Percentiles rank a stretch among this genome's conserved stretches.
Conservation (phyloP, 345 rosid species). For the Gossypium arboreum region DNA sequence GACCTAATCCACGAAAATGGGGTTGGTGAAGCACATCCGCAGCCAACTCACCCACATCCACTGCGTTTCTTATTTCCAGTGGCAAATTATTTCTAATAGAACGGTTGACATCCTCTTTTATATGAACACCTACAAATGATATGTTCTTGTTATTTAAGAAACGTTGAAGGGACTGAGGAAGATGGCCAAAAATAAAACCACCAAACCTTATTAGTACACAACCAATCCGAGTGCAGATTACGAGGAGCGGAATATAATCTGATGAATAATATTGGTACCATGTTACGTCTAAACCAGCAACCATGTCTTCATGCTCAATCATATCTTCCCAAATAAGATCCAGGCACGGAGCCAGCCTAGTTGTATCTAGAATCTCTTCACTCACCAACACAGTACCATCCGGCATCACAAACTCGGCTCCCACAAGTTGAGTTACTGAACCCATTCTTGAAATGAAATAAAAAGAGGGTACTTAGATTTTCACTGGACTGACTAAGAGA, state of each 20-base stretch:
- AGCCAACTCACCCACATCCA: background rate
- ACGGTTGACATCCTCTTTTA: too few relatives aligned
- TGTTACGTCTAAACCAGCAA: background rate
- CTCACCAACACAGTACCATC: background rate
- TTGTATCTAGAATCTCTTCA: background rate
- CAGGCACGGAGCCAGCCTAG: accelerated
- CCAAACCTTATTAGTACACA: background rate
- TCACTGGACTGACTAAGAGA: background rate
- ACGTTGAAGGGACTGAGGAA: too few relatives aligned
- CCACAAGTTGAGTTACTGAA: background rate
- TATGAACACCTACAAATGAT: too few relatives aligned
- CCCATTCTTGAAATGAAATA: background rate
- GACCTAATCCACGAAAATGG: background rate
- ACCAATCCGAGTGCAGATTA: background rate
- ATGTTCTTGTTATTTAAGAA: too few relatives aligned
- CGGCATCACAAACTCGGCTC: background rate
- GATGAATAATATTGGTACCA: background rate
- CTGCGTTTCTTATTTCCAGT: background rate
- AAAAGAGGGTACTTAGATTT: too few relatives aligned
- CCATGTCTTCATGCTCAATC: background rate
- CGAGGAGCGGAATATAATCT: background rate
- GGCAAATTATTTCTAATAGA: too few relatives aligned
- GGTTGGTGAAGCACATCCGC: background rate
- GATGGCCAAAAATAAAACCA: too few relatives aligned
- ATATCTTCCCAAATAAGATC: background rate